A percentile compares a stretch with the other conserved stretches of the same genome.
These are phyloP conservation scores for Chalciporus chontae DNA, from an alignment of 768 basidiomycete species.

Conservation along the genomic window DNA sequence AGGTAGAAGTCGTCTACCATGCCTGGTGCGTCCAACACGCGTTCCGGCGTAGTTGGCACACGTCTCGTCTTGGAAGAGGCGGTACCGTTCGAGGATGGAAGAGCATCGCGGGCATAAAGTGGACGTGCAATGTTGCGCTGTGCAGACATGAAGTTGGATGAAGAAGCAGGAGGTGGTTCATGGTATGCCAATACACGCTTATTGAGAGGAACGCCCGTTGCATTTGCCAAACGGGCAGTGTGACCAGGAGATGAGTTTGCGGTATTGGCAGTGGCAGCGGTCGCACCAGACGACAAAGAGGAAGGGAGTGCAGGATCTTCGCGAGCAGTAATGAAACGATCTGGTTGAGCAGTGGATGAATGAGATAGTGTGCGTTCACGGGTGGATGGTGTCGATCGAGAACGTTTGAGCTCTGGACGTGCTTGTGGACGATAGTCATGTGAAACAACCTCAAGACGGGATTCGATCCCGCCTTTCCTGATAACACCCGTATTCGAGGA, in stretches of 20 bases:
- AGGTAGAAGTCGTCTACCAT: slow-evolving; percentile 96
- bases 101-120: slow-evolving; percentile 63
- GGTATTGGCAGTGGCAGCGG: slow-evolving; percentile 26
- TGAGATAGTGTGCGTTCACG: slow-evolving; percentile 34
- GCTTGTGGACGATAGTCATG: slow-evolving; percentile 69
- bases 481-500: slow-evolving; percentile 71
- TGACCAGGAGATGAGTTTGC: slow-evolving; percentile 67
- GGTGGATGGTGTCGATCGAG: slow-evolving; percentile 68
- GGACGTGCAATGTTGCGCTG: slow-evolving; percentile 78
- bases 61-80: slow-evolving; percentile 71
- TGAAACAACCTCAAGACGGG: slow-evolving; percentile 71
- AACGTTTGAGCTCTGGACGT: slow-evolving; percentile 60
- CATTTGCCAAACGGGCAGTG: slow-evolving; percentile 72
- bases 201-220: slow-evolving; percentile 72
- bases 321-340: slow-evolving; percentile 70
- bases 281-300: slow-evolving; percentile 62
- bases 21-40: slow-evolving; percentile 94
- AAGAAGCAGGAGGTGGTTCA: slow-evolving; percentile 76
- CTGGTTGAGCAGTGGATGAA: slow-evolving; percentile 45
- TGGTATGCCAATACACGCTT: slow-evolving; percentile 86
- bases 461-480: slow-evolving; percentile 73
- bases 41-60: slow-evolving; percentile 82
- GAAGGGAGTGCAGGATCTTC: slow-evolving; percentile 55
- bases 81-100: slow-evolving; percentile 61
- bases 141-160: slow-evolving; percentile 68